Percentiles rank a stretch among this genome's conserved stretches.
Evolutionary conservation across 345 rosid genomes (phyloP).

Genomic region (Capsella bursapastoris): DNA sequence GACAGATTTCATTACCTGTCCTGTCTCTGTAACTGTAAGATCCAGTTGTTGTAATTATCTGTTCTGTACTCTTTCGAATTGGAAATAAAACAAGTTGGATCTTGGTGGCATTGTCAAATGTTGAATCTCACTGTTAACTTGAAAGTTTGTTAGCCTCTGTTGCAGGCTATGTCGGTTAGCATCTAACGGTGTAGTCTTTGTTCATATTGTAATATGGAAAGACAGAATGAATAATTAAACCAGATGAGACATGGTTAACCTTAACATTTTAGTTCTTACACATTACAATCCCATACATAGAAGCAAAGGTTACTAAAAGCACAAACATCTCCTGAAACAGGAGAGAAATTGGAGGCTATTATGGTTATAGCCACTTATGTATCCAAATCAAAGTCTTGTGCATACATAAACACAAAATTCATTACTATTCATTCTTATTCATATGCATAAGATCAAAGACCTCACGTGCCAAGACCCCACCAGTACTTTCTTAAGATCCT

Average conservation of each 20-base stretch:
- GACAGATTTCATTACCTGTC: slow-evolving; percentile 24
- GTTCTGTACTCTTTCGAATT: slow-evolving; percentile 5
- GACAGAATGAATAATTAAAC: not conserved
- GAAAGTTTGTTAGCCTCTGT: slow-evolving; percentile 8
- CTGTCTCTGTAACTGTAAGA: slow-evolving; percentile 18
- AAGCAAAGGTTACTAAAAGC: slow-evolving; percentile 29
- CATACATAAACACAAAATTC: slow-evolving; percentile 31
- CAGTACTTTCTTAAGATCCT: slow-evolving; percentile 20
- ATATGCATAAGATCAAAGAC: slow-evolving; percentile 25
- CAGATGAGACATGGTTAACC: not conserved
- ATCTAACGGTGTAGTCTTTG: not conserved
- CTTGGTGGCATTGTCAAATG: slow-evolving; percentile 15
- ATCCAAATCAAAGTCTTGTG: slow-evolving; percentile 33
- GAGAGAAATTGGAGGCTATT: slow-evolving; percentile 5
- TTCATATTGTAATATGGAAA: not conserved
- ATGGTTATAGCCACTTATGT: slow-evolving; percentile 35
- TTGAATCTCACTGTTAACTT: slow-evolving; percentile 10
- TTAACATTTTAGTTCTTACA: slow-evolving; percentile 9
- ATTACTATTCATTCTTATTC: not conserved
- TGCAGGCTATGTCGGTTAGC: not conserved
- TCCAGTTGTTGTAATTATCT: slow-evolving; percentile 25
- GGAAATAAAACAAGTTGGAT: slow-evolving; percentile 12
- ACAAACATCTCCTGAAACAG: slow-evolving; percentile 23
- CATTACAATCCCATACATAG: slow-evolving; percentile 22
- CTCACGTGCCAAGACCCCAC: slow-evolving; percentile 20